Evolutionary conservation across 2,329 filamentous ascomycete species (phyloP), one percentile per base, ranked within the genome.

Genomic region (Trichocomaceae sp.): DNA sequence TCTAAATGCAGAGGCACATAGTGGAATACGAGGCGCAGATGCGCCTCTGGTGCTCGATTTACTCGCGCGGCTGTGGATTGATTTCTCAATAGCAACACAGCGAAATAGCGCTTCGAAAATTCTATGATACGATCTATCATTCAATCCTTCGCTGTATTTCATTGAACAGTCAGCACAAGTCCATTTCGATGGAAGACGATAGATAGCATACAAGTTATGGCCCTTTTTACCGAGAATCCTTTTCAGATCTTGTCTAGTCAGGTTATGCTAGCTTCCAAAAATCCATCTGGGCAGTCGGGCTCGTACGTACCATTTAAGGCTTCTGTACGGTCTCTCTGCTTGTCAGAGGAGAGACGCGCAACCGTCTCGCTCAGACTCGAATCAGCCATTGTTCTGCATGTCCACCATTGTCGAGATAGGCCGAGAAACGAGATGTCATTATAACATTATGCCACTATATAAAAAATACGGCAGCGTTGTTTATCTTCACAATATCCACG

Each of bases 101-200:
- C 81, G 79, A 65, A 96, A 96, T 2, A 97, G 75, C 1, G 83
- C 81, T 64, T 96, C 90, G 62, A 89, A 88, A 44, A 96, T 83
- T 57, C 82, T 81, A 65, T 93, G 86, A 61, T 88, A 95, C n/a
- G 81, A 81, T 66, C 87, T 88, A 66, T 95, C 89, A 46, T 80
- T 81, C 33, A 96, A 75, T 5, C 66, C 64, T 33, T 75, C 69
- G 58, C 72, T 73, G 60, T 49, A 55, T 46, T n/a, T 20, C 22
- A 6, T 23, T 29, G 22, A 5, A 20, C 19, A 23, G 23, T 47
- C 45, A 47, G 45, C 39, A 22, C 22, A 20, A 50, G 7, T n/a
- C 19, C 15, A 47, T 17, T n/a, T n/a, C n/a, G n/a, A 29, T 42
- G 20, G 23, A 57, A 47, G 53, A 54, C 9, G n/a, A 19, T 6